Evolutionary conservation across 2,329 filamentous ascomycete species (phyloP).

Genomic region (Colletotrichum sp.): DNA sequence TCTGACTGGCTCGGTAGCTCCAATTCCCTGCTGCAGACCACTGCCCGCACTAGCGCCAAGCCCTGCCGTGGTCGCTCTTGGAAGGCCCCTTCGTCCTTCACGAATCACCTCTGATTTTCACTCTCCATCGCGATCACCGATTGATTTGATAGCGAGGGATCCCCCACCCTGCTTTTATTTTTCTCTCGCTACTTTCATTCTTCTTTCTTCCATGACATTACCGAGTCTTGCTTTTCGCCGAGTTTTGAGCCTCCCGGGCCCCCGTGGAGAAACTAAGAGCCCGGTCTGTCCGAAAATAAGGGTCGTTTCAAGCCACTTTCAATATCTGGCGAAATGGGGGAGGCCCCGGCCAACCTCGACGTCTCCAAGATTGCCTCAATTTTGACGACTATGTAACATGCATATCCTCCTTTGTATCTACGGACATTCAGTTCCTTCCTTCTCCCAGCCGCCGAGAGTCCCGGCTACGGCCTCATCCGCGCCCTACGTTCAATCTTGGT

Average conservation of each 20-base stretch:
- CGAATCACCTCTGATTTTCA: neutral
- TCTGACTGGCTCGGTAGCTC: neutral
- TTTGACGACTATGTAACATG: neutral
- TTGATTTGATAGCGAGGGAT: neutral
- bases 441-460: neutral
- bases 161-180: neutral
- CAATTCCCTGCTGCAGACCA: neutral
- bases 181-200: neutral
- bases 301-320: slow-evolving; percentile 15
- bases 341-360: neutral
- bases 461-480: neutral
- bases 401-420: neutral
- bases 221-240: neutral
- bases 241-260: neutral
- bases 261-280: slow-evolving; percentile 14
- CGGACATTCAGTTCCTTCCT: neutral
- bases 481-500: neutral
- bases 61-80: neutral
- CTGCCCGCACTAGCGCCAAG: neutral
- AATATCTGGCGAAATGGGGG: slow-evolving; percentile 1
- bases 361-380: slow-evolving; percentile 17
- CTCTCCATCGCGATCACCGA: slow-evolving; percentile 6
- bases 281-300: slow-evolving; percentile 19
- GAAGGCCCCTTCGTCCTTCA: neutral
- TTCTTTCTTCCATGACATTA: neutral